Conservation (phyloP, 768 basidiomycete species). For the Suillus spraguei region DNA sequence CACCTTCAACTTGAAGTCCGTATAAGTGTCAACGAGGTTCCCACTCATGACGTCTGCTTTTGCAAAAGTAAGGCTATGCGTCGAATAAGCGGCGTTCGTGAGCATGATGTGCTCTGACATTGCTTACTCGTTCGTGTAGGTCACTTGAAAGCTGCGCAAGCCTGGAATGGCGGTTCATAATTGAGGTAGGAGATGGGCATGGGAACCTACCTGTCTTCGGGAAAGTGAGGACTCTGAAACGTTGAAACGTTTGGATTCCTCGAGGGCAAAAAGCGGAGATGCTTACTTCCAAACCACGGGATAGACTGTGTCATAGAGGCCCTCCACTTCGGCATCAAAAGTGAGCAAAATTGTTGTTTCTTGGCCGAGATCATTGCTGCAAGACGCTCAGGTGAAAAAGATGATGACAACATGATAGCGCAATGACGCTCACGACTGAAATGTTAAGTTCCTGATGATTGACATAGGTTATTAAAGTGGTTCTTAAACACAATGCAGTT, state of each 20-base stretch:
- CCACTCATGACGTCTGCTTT: background rate
- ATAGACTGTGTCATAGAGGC: background rate
- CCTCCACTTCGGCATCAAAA: background rate
- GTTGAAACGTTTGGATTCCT: background rate
- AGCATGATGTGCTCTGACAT: background rate
- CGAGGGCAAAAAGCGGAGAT: background rate
- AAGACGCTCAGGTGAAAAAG: background rate
- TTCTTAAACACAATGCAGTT: background rate
- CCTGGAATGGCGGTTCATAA: background rate
- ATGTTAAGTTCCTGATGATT: constrained; percentile 1
- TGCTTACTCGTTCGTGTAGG: background rate
- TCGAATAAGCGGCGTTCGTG: background rate
- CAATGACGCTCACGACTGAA: background rate
- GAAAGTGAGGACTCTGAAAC: background rate
- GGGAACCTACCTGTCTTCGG: background rate
- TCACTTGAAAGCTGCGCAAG: background rate
- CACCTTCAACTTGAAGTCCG: background rate
- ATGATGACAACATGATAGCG: background rate
- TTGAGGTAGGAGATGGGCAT: background rate
- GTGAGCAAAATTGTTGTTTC: background rate
- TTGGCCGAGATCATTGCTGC: background rate
- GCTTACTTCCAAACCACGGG: constrained; percentile 4
- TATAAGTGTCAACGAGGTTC: rapidly evolving
- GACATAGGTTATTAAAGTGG: background rate
- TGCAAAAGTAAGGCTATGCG: background rate